Conservation (phyloP, 2,329 filamentous ascomycete genomes). For the Anthostomella pinea region DNA sequence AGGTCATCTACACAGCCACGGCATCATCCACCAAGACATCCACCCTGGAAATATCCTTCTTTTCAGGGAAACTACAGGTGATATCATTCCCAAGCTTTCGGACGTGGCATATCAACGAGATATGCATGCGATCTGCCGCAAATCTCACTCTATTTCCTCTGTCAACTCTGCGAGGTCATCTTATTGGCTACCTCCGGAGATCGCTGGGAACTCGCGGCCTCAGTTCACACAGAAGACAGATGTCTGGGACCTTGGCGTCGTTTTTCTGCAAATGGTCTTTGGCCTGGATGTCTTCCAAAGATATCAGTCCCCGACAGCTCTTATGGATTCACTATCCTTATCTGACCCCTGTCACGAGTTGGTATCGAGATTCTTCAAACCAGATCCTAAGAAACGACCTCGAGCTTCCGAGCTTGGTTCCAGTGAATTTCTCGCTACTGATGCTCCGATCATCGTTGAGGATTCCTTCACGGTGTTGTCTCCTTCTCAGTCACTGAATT, state of each 20-base stretch:
- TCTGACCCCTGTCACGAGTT: slow-evolving; percentile 77
- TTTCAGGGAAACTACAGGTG: slow-evolving; percentile 65
- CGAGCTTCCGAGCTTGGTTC: slow-evolving; percentile 72
- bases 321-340: slow-evolving; percentile 69
- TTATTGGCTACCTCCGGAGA: slow-evolving; percentile 81
- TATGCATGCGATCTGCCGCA: slow-evolving; percentile 58
- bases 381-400: slow-evolving; percentile 78
- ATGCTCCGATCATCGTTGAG: slow-evolving; percentile 56
- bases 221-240: slow-evolving; percentile 77
- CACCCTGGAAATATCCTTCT: slow-evolving; percentile 78
- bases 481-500: slow-evolving; percentile 40
- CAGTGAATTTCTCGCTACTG: slow-evolving; percentile 64
- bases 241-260: slow-evolving; percentile 90
- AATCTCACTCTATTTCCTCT: slow-evolving; percentile 51
- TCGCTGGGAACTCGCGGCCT: slow-evolving; percentile 58
- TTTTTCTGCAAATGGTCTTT: slow-evolving; percentile 92
- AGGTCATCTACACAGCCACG: slow-evolving; percentile 81
- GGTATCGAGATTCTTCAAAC: slow-evolving; percentile 78
- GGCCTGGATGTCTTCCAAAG: slow-evolving; percentile 73
- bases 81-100: slow-evolving; percentile 70
- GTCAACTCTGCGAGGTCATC: slow-evolving; percentile 66
- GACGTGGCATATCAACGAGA: slow-evolving; percentile 70
- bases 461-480: slow-evolving; percentile 40
- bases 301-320: slow-evolving; percentile 73
- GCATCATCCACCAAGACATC: slow-evolving; percentile 79